phyloP scores from a whole-genome alignment of 2,329 filamentous ascomycete species.

The Talaromyces sp. region DNA sequence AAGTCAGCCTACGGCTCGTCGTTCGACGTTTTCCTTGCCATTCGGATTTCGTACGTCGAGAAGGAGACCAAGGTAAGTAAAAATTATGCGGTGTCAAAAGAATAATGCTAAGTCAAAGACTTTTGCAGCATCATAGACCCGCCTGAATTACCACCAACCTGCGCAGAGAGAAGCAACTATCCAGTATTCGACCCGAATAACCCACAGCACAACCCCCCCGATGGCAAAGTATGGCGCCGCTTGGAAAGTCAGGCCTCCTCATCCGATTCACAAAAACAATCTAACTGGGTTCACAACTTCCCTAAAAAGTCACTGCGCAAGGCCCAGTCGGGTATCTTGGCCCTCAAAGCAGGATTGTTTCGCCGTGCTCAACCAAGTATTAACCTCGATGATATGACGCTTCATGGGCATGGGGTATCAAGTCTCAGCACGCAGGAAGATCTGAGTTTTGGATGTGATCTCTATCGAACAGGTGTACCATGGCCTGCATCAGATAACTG shows the following conservation, averaged over 20 bases:
- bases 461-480: constrained; percentile 14
- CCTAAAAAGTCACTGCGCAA: constrained; percentile 34
- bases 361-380: constrained; percentile 15
- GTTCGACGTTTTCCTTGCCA: constrained; percentile 21
- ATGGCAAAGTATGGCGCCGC: constrained; percentile 12
- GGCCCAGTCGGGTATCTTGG: constrained; percentile 34
- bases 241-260: constrained; percentile 15
- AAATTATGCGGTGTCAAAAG: background rate
- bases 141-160: constrained; percentile 23
- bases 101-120: background rate
- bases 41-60: constrained; percentile 20
- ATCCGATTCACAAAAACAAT: constrained; percentile 19
- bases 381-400: background rate
- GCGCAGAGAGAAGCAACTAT: constrained; percentile 38
- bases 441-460: constrained; percentile 16
- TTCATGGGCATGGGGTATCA: background rate
- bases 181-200: constrained; percentile 40
- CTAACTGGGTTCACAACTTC: constrained; percentile 30
- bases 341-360: constrained; percentile 31
- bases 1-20: background rate
- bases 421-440: constrained; percentile 25
- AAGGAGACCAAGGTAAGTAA: constrained; percentile 29
- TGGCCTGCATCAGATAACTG: background rate
- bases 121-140: constrained; percentile 10
- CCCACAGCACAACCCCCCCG: constrained; percentile 38